These are phyloP conservation scores for Fusarium chlamydosporum DNA, from an alignment of 2,329 filamentous ascomycete species.

Conservation along the genomic window DNA sequence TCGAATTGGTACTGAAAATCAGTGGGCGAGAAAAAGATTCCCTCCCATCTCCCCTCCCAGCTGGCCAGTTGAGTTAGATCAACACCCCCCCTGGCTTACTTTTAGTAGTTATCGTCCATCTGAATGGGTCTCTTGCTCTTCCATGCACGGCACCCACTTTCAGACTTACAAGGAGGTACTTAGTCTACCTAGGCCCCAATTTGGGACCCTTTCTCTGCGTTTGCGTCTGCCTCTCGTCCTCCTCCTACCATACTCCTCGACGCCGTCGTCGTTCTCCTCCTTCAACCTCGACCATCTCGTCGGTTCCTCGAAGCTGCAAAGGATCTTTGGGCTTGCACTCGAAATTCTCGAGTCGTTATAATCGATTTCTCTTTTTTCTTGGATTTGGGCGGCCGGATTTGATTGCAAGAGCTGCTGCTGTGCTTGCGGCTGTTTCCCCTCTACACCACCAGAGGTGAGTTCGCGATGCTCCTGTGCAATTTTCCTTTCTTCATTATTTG, in stretches of 20 bases:
- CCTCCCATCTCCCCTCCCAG: slow-evolving; percentile 30
- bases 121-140: slow-evolving; percentile 34
- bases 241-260: slow-evolving; percentile 34
- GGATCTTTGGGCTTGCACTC: slow-evolving; percentile 39
- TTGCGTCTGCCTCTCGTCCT: slow-evolving; percentile 31
- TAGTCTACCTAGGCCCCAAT: slow-evolving; percentile 44
- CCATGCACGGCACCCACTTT: slow-evolving; percentile 34
- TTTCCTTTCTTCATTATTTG: slow-evolving; percentile 15
- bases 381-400: slow-evolving; percentile 26
- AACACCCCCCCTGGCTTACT: slow-evolving; percentile 37
- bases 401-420: slow-evolving; percentile 38
- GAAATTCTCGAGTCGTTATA: slow-evolving; percentile 29
- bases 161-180: slow-evolving; percentile 46
- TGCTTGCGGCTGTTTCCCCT: slow-evolving; percentile 33
- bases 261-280: slow-evolving; percentile 29
- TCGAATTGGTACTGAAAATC: slow-evolving; percentile 32
- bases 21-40: slow-evolving; percentile 38
- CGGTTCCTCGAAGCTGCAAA: slow-evolving; percentile 43
- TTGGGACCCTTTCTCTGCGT: slow-evolving; percentile 41
- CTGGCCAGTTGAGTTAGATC: background rate
- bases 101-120: slow-evolving; percentile 20
- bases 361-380: slow-evolving; percentile 15
- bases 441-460: slow-evolving; percentile 44
- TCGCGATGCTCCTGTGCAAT: slow-evolving; percentile 31
- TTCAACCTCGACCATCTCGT: slow-evolving; percentile 40